Base-by-base conservation (phyloP, 108 stramenopile species). In the Nitzschia sp. region DNA sequence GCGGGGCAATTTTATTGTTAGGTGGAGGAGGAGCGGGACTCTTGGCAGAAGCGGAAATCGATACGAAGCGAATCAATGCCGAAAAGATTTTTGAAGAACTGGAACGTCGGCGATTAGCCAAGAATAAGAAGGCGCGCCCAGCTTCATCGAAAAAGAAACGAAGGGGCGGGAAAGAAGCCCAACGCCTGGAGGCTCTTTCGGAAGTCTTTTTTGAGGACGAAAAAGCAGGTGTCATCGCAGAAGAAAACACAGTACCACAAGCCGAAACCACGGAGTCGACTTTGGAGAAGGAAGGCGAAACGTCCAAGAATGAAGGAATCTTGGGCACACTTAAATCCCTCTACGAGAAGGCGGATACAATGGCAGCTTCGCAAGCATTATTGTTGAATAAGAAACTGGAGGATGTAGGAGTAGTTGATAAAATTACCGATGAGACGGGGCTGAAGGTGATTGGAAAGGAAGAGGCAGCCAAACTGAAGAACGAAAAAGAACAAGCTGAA, bases 371-470 rank as follows among this genome's bases (percentile, higher is more conserved):
- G 22, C 88, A 94, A 56, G 93, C 93, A 9, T 70, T 94, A 44
- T 48, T 94, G 30, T 70, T 94, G 16, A 94, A 94, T 63, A 94
- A 94, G 72, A 79, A 94, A 65, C 53, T 94, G 28, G 93, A 94
- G 75, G 93, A 94, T 58, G 66, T 69, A 52, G 93, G 93, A 54
- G 47, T 94, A 22, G 31, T 94, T 15, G 93, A 91, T 17, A 94
- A 94, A 73, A 91, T 94, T 50, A 94, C 93, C 0, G 93, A 94
- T 67, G 93, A 91, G 70, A 80, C 81, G 25, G 93, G 93, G 0
- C 62, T 94, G 28, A 84, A 77, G 66, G 93, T 94, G 3, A 80
- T 94, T 31, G 88, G 89, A 50, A 80, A 75, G 32, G 87, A 92
- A 29, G 82, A 81, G 47, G 85, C 82, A 1, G 68, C 60, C 31